These are phyloP conservation scores for Rhizopus sp. DNA, from an alignment of 371 early-diverging fungal species.

Conservation along the genomic window DNA sequence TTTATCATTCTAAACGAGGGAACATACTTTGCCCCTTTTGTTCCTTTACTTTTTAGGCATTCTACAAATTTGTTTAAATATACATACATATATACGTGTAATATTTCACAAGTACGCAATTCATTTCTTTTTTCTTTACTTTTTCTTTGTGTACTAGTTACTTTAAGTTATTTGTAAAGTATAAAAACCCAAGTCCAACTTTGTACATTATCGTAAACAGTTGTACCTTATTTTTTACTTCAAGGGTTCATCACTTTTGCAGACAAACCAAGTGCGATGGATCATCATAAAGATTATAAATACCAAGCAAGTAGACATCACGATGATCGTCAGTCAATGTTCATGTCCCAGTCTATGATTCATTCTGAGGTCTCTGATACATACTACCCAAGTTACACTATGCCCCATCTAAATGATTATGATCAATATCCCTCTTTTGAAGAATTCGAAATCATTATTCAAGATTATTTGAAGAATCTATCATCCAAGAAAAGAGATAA, in stretches of 20 bases:
- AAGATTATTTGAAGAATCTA: constrained; percentile 57
- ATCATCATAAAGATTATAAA: too few species aligned
- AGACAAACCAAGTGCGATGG: too few species aligned
- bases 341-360: too few species aligned
- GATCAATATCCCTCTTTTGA: constrained; percentile 43
- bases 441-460: constrained; percentile 47
- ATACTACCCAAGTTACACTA: background rate
- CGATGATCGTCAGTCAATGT: too few species aligned
- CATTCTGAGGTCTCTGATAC: background rate
- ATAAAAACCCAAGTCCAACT: too few species aligned
- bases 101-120: background rate
- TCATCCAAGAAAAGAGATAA: constrained; percentile 66
- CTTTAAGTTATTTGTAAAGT: too few species aligned
- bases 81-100: background rate
- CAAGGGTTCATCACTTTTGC: too few species aligned
- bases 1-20: constrained; percentile 5
- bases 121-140: constrained; percentile 8
- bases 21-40: constrained; percentile 5
- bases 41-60: constrained; percentile 15
- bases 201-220: too few species aligned
- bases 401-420: constrained; percentile 26
- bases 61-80: constrained; percentile 5
- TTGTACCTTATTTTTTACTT: too few species aligned
- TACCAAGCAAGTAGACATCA: too few species aligned
- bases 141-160: background rate